Base-by-base conservation (phyloP, 208 protist genomes). In the Leishmania turanica region DNA sequence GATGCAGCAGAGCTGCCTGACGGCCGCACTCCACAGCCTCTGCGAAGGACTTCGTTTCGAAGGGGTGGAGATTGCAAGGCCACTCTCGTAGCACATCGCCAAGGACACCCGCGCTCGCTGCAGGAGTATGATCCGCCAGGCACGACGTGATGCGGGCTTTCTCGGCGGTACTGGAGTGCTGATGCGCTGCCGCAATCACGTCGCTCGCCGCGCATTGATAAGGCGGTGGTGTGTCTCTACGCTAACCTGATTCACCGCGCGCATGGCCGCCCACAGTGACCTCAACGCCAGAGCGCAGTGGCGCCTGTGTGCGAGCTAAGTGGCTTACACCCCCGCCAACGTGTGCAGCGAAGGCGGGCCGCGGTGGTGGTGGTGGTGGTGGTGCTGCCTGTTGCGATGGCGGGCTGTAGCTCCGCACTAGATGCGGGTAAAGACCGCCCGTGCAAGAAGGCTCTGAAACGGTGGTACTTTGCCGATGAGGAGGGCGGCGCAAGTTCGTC, bases 1-100 rank as follows among this genome's bases (percentile, higher is more conserved):
- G 74, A 75, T 80, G 81, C 69, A 84, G n/a, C 75, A 72, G 45
- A 40, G 75, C 49, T 40, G 66, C 74, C 21, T 49, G 45, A 58
- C 56, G 81, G 1, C 58, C 81, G 31, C 11, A 66, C 37, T 47
- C 74, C 31, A 77, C 81, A 45, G 75, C 51, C 68, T 47, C 17
- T 24, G 45, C 64, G 34, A 15, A 31, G 24, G 64, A 45, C 34
- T 69, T 69, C 2, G 64, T 27, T 45, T 24, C 34, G 9, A 17
- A 69, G 64, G 34, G 15, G 6, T 42, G 64, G 64, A 69, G 34
- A 13, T 34, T 42, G 64, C 31, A 45, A 42, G 64, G 34, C 31
- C 64, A 69, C 64, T 42, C 64, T 69, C 31, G 13, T 17, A 11
- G 34, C 4, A 21, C 31, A 27, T 17, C 15, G 13, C 11, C 15